Percentiles rank a stretch among this genome's conserved stretches.
Conservation (phyloP, 352 stramenopile genomes). For the Phytophthora litchii region DNA sequence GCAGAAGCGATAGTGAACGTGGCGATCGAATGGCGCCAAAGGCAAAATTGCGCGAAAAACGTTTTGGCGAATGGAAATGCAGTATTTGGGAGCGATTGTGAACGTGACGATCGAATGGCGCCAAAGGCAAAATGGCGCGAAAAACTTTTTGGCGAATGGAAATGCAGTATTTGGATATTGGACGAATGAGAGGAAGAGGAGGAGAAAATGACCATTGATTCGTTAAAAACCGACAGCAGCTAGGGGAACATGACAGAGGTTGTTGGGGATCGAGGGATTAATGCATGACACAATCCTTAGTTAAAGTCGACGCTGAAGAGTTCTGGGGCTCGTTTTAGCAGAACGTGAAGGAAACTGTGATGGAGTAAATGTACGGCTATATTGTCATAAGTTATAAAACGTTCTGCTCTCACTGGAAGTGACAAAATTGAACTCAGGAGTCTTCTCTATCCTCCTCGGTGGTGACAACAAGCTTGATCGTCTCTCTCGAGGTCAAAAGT, state of each 20-base stretch:
- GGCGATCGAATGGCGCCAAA: slow-evolving; percentile 30
- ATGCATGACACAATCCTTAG: too few species aligned
- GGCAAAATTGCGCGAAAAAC: slow-evolving; percentile 25
- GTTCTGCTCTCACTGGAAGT: slow-evolving; percentile 7
- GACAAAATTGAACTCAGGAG: not conserved
- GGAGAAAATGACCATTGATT: not conserved
- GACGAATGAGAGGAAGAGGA: slow-evolving; percentile 15
- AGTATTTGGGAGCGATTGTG: too few species aligned
- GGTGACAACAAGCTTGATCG: slow-evolving; percentile 14
- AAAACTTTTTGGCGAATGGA: slow-evolving; percentile 21
- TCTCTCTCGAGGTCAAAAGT: slow-evolving; percentile 39
- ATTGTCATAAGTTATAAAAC: slow-evolving; percentile 22
- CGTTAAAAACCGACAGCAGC: slow-evolving; percentile 7
- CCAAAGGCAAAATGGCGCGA: slow-evolving; percentile 29
- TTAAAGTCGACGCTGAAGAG: too few species aligned
- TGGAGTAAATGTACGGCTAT: not conserved
- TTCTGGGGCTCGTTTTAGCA: too few species aligned
- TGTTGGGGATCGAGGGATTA: too few species aligned
- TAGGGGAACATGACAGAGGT: too few species aligned
- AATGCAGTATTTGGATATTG: slow-evolving; percentile 3
- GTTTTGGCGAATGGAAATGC: slow-evolving; percentile 18
- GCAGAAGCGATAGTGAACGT: slow-evolving; percentile 26
- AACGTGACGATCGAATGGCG: slow-evolving; percentile 27
- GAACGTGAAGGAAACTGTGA: too few species aligned
- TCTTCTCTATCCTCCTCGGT: slow-evolving; percentile 19